Conservation (phyloP, 176 grass and related monocot genomes). For the Saccharum officinarum region DNA sequence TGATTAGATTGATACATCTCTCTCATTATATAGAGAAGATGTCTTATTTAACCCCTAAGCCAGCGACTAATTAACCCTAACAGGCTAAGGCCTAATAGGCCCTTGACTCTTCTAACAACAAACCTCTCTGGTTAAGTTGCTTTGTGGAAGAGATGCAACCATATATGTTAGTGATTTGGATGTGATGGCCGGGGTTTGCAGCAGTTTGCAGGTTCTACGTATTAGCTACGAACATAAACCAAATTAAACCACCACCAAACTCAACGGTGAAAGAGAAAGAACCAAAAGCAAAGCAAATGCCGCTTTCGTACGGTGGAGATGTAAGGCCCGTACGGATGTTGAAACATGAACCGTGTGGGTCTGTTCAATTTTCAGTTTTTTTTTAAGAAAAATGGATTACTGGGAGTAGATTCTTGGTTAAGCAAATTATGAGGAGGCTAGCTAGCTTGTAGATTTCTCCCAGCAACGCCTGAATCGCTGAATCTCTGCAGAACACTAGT, state of each 20-base stretch:
- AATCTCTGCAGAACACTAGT: background rate
- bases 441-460: background rate
- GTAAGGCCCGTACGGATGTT: background rate
- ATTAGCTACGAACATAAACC: background rate
- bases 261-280: background rate
- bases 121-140: slow-evolving; percentile 5
- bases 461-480: background rate
- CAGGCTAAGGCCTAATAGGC: too few relatives aligned
- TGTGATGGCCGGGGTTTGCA: background rate
- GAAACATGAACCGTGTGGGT: background rate
- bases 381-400: background rate
- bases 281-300: background rate
- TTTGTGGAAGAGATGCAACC: background rate
- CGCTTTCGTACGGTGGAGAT: slow-evolving; percentile 9
- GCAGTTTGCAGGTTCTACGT: background rate
- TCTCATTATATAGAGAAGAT: too few relatives aligned
- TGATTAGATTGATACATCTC: too few relatives aligned
- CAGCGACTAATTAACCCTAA: too few relatives aligned
- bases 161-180: background rate
- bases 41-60: too few relatives aligned
- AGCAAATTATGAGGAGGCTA: background rate
- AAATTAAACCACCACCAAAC: background rate
- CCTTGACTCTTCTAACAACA: too few relatives aligned
- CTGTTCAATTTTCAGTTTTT: background rate
- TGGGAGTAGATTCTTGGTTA: background rate